Conservation (phyloP, 1,284 basidiomycete species). For the Ceratobasidium sp. region DNA sequence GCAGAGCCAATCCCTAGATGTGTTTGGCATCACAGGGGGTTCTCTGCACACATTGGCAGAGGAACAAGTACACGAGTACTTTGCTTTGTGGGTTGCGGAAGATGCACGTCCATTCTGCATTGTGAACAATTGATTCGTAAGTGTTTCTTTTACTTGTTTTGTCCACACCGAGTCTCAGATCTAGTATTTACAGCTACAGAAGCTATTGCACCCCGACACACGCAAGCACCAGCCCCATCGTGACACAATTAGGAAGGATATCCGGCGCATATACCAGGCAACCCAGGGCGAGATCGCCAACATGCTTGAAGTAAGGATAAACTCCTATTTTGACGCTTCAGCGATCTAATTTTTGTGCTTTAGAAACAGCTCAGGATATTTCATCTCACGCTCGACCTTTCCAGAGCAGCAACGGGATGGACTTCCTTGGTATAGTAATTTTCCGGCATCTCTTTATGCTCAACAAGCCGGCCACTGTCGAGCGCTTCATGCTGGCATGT, state of each 20-base stretch:
- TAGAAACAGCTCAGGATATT: not conserved
- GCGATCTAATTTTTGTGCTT: not conserved
- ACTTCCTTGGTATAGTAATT: slow-evolving; percentile 1
- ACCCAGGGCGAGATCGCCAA: not conserved
- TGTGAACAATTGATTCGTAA: not conserved
- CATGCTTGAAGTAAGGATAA: not conserved
- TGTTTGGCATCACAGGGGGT: not conserved
- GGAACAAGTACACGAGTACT: not conserved
- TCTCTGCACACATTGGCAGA: not conserved
- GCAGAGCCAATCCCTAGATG: not conserved
- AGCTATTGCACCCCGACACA: not conserved
- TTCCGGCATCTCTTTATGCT: not conserved
- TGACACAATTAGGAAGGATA: not conserved
- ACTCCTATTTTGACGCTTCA: not conserved
- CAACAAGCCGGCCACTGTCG: not conserved
- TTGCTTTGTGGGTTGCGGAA: not conserved
- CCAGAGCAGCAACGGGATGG: not conserved
- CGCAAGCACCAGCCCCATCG: not conserved
- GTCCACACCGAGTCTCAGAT: not conserved
- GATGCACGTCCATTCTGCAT: not conserved
- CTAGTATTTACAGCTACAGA: not conserved
- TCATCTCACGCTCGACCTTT: not conserved
- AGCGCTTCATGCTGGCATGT: not conserved
- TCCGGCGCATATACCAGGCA: not conserved
- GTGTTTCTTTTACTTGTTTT: not conserved